Base-by-base conservation (phyloP, 2,329 filamentous ascomycete species). In the Diaporthe amygdali region DNA sequence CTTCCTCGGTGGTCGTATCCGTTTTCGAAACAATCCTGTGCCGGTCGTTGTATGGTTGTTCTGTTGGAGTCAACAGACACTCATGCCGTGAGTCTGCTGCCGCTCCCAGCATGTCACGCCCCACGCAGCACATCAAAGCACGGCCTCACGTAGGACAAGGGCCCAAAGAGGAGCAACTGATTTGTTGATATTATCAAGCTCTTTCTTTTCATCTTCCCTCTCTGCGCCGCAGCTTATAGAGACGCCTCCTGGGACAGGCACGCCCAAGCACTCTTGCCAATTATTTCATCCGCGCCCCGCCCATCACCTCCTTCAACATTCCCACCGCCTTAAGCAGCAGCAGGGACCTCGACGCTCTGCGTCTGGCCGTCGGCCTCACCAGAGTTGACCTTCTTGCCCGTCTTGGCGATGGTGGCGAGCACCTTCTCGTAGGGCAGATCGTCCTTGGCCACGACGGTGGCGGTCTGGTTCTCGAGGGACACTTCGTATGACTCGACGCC, bases 321-420 rank as follows among this genome's bases (percentile, higher is more conserved):
- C 37, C 17, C 17, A 3, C 1, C 34, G 34, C n/a, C 47, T 63
- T 15, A 69, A 8, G 54, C 44, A 8, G 63, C 71, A 44, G 70
- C 73, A 4, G 82, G 81, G 34, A 81, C 76, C 77, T 85, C 85
- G 73, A 90, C 81, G 73, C 86, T 87, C 81, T 84, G 83, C 70
- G 81, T 79, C 72, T 88, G 86, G 68, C 93, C 93, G 79, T 95
- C 92, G 30, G 88, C 92, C 70, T 91, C 89, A 76, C 88, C 93
- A 34, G 88, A 91, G 83, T 93, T 97, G 80, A 98, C 91, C 79
- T 92, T 93, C 90, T 98, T 98, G 79, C 95, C 95, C 15, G 95
- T 97, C 91, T 97, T 97, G 88, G 93, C 91, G 82, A 98, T 97
- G 81, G 94, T 97, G 80, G 89, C 88, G 73, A 97, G 90, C 71